Conservation (phyloP, 2,329 filamentous ascomycete species). For the Trichophyton mentagrophytes region DNA sequence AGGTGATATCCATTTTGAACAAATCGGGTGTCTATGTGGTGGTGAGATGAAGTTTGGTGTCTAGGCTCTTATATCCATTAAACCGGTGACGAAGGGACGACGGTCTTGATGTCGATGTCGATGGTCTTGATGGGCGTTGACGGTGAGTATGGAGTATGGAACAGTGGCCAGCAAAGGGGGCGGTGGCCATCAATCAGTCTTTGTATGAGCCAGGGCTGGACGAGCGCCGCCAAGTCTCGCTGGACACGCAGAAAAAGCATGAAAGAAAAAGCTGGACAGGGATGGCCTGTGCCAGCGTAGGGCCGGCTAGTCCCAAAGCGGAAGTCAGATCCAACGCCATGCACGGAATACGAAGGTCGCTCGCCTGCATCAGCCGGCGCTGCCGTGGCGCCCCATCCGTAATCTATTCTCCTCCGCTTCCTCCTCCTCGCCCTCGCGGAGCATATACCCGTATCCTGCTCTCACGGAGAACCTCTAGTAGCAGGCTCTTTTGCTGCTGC, state of each 20-base stretch:
- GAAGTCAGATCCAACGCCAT: slow-evolving; percentile 5
- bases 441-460: background rate
- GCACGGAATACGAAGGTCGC: background rate
- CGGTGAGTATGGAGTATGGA: background rate
- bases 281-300: slow-evolving; percentile 1
- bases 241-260: background rate
- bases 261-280: background rate
- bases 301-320: slow-evolving; percentile 1
- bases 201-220: background rate
- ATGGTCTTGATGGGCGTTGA: background rate
- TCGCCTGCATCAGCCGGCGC: background rate
- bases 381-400: background rate
- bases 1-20: background rate
- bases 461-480: too few species aligned
- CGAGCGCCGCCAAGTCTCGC: background rate
- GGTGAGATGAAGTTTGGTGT: background rate
- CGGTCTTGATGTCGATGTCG: background rate
- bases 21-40: background rate
- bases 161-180: background rate
- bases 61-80: background rate
- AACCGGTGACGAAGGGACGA: background rate
- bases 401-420: background rate
- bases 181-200: background rate
- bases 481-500: background rate
- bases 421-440: background rate